A percentile compares a stretch with the other conserved stretches of the same genome.
phyloP scores from a whole-genome alignment of 768 basidiomycete species.

The Pisolithus marmoratus region DNA sequence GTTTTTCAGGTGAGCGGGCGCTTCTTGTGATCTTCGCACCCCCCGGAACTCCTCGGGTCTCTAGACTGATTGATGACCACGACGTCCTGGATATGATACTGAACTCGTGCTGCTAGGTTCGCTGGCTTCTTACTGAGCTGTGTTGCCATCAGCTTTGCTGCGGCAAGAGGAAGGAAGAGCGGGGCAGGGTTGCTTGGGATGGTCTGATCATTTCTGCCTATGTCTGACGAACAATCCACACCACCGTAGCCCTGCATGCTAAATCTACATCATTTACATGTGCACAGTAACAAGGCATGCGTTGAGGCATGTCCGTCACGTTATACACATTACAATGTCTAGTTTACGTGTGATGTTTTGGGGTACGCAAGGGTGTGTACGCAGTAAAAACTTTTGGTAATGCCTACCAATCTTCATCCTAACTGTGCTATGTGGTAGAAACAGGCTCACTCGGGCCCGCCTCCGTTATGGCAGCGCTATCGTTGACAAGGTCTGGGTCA shows the following conservation, averaged over 20 bases:
- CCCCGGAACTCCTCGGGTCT: not conserved
- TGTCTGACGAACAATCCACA: no score
- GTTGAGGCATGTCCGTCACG: no score
- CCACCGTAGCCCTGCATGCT: no score
- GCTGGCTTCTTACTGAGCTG: conserved; percentile 80
- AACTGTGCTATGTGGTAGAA: not conserved
- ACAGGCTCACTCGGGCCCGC: conserved; percentile 25
- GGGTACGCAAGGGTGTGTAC: no score
- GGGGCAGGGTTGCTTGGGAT: conserved; percentile 67
- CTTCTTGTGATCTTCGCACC: no score
- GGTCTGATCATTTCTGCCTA: conserved; percentile 28
- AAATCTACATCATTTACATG: no score
- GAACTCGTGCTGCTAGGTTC: conserved; percentile 43
- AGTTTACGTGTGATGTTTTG: no score
- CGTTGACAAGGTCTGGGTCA: conserved; percentile 12
- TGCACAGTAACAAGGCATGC: no score
- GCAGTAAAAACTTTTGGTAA: no score
- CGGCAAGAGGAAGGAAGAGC: conserved; percentile 60
- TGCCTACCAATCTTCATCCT: not conserved
- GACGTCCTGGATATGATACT: not conserved
- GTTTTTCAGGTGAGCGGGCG: conserved; percentile 64
- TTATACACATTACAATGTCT: no score
- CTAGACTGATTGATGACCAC: no score
- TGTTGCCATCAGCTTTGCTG: conserved; percentile 69
- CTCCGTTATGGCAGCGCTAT: conserved; percentile 6